Percentiles rank a stretch among this genome's conserved stretches.
These are phyloP conservation scores for Przewalskia tangutica DNA, from an alignment of 257 asterid species.

Conservation along the genomic window DNA sequence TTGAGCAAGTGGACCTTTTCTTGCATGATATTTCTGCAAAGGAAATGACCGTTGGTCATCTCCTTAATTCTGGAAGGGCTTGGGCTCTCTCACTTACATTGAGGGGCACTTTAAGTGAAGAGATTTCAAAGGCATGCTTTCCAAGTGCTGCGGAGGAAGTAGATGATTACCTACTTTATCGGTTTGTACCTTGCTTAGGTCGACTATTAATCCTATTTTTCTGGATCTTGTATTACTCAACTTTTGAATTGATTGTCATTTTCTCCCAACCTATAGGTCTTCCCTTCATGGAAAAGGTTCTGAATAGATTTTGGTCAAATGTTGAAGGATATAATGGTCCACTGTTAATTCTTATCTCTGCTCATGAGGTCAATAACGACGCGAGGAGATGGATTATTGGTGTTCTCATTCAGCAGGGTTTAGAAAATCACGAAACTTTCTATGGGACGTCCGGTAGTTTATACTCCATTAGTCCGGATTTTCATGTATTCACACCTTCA, in stretches of 20 bases:
- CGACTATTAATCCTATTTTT: too few relatives aligned
- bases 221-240: not conserved
- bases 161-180: conserved; percentile 49
- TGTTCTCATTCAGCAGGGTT: conserved; percentile 66
- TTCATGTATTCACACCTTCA: conserved; percentile 42
- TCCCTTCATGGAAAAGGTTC: conserved; percentile 83
- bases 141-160: conserved; percentile 35
- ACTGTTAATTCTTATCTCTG: conserved; percentile 51
- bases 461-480: conserved; percentile 70
- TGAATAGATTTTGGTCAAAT: conserved; percentile 79
- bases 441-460: conserved; percentile 79
- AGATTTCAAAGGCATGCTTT: conserved; percentile 59
- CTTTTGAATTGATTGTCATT: not conserved
- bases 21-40: conserved; percentile 27
- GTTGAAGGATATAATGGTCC: conserved; percentile 84
- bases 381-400: conserved; percentile 59
- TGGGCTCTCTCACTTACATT: conserved; percentile 85
- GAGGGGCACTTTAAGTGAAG: conserved; percentile 49
- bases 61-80: conserved; percentile 72
- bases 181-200: conserved; percentile 29
- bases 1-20: conserved; percentile 42
- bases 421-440: conserved; percentile 55
- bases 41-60: conserved; percentile 23
- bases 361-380: conserved; percentile 33
- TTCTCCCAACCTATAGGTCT: conserved; percentile 46